Conservation (phyloP, 1,284 basidiomycete genomes). For the Austropuccinia psidii region DNA sequence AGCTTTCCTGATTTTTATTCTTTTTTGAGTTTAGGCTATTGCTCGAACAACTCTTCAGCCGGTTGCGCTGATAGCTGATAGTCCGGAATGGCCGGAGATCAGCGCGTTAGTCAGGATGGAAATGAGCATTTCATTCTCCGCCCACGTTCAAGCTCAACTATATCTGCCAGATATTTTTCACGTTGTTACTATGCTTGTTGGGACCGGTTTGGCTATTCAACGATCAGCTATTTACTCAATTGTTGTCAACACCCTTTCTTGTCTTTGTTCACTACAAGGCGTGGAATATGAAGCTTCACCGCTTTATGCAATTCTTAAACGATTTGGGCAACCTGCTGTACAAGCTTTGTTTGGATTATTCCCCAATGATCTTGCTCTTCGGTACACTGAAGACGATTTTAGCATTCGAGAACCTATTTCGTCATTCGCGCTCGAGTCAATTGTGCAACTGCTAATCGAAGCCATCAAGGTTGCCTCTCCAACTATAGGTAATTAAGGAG, state of each 20-base stretch:
- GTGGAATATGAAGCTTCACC: conserved; percentile 55
- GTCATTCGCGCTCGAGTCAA: conserved; percentile 61
- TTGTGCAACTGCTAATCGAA: conserved; percentile 60
- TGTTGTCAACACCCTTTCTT: conserved; percentile 69
- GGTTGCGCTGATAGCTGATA: conserved; percentile 59
- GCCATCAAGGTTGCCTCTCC: conserved; percentile 62
- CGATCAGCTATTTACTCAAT: conserved; percentile 73
- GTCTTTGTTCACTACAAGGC: conserved; percentile 55
- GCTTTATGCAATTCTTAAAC: conserved; percentile 55
- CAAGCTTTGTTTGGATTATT: conserved; percentile 66
- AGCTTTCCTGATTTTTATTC: not conserved
- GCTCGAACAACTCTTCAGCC: conserved; percentile 63
- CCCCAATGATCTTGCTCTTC: conserved; percentile 48
- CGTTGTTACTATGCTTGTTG: conserved; percentile 64
- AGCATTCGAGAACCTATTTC: conserved; percentile 57
- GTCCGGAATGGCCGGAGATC: conserved; percentile 73
- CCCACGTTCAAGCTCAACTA: conserved; percentile 58
- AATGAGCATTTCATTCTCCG: conserved; percentile 63
- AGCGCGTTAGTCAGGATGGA: conserved; percentile 66
- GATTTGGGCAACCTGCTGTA: conserved; percentile 56
- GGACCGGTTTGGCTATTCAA: conserved; percentile 63
- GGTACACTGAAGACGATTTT: conserved; percentile 45
- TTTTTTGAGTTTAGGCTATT: conserved; percentile 54
- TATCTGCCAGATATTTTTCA: conserved; percentile 75
- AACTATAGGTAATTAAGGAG: conserved; percentile 56